Percentiles rank a stretch among this genome's conserved stretches.
Conservation (phyloP, 441 rosid species). For the Pelargonium myrrhifolium region DNA sequence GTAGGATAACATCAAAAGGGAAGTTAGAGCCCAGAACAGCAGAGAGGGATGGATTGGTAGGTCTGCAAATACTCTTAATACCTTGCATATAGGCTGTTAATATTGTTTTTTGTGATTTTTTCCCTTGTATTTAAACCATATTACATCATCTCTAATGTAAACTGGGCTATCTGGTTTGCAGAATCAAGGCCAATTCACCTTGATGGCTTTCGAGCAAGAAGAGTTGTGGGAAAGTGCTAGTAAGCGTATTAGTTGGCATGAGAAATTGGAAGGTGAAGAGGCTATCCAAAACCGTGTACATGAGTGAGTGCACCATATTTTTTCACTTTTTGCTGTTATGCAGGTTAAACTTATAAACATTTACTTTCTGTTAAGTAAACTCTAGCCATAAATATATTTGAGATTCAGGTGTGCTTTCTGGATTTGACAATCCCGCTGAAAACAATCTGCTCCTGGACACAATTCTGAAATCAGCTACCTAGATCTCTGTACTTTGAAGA, state of each 20-base stretch:
- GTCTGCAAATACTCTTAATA: slow-evolving; percentile 12
- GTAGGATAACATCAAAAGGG: slow-evolving; percentile 53
- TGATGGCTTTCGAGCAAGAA: slow-evolving; percentile 84
- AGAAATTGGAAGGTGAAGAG: slow-evolving; percentile 86
- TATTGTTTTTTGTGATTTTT: slow-evolving; percentile 1
- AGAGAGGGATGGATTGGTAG: slow-evolving; percentile 47
- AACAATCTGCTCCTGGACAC: too few relatives aligned
- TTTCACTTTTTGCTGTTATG: neutral
- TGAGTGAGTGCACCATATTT: slow-evolving; percentile 50
- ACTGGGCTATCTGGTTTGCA: slow-evolving; percentile 31
- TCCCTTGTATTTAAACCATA: neutral
- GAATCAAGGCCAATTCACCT: slow-evolving; percentile 59
- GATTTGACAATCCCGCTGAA: too few relatives aligned
- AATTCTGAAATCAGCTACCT: too few relatives aligned
- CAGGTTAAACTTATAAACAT: neutral
- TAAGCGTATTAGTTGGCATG: slow-evolving; percentile 94
- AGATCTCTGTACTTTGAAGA: too few relatives aligned
- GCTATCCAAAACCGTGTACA: slow-evolving; percentile 89
- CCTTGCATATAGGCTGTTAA: neutral
- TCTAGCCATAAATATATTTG: too few relatives aligned
- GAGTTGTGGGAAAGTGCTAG: slow-evolving; percentile 84
- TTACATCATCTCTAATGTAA: slow-evolving; percentile 7
- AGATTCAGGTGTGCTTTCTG: too few relatives aligned
- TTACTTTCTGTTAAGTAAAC: neutral
- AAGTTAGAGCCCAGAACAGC: slow-evolving; percentile 34